Percentiles rank a stretch among this genome's conserved stretches.
phyloP scores from a whole-genome alignment of 805 yeast genomes.

The Helenozyma baotianmanensis region DNA sequence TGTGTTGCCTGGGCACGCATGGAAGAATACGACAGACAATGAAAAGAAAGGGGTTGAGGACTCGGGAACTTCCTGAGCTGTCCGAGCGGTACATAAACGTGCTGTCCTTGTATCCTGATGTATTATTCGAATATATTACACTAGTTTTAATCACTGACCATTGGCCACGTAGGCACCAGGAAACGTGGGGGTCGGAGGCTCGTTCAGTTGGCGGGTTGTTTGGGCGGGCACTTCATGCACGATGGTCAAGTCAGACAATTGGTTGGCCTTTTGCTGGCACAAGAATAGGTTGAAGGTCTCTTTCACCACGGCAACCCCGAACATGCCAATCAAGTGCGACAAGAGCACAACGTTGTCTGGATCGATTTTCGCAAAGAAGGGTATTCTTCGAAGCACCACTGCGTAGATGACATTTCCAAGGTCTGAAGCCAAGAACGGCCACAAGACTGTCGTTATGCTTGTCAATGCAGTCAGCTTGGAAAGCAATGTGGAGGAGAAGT shows the following conservation, averaged over 20 bases:
- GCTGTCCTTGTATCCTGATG: too few relatives aligned
- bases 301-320: constrained; percentile 29
- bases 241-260: constrained; percentile 24
- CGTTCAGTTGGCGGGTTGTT: neutral
- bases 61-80: too few relatives aligned
- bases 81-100: too few relatives aligned
- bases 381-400: constrained; percentile 8
- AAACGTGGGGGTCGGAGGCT: constrained; percentile 1
- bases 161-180: constrained; percentile 11
- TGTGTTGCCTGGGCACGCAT: neutral
- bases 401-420: constrained; percentile 23
- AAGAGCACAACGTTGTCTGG: constrained; percentile 20
- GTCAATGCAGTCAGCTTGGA: constrained; percentile 22
- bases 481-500: constrained; percentile 26
- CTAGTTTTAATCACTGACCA: too few relatives aligned
- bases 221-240: constrained; percentile 5
- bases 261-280: constrained; percentile 25
- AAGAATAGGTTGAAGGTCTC: constrained; percentile 29
- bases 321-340: constrained; percentile 30
- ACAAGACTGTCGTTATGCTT: constrained; percentile 29
- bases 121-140: constrained; percentile 2
- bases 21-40: too few relatives aligned
- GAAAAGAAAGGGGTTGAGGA: too few relatives aligned
- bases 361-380: constrained; percentile 5
- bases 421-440: constrained; percentile 37